Conservation (phyloP, 2,329 filamentous ascomycete genomes). For the Colletotrichum sp. region DNA sequence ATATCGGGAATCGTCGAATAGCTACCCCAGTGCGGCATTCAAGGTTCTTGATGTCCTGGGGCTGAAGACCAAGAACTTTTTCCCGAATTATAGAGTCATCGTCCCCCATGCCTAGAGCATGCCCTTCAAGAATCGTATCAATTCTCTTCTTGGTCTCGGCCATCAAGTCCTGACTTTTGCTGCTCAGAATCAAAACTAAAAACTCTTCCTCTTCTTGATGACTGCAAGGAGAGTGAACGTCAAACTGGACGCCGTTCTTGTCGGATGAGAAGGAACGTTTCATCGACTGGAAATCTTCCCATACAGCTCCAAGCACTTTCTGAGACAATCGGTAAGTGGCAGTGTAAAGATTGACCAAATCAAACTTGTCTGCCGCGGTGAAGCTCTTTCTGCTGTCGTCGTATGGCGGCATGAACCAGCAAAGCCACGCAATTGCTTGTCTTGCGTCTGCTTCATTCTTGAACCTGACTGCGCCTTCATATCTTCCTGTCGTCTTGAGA, state of each 20-base stretch:
- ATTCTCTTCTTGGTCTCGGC: not conserved
- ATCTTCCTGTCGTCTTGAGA: not conserved
- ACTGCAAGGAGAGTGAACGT: not conserved
- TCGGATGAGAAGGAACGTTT: not conserved
- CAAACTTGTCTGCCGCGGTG: not conserved
- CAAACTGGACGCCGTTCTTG: not conserved
- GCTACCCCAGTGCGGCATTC: too few species aligned
- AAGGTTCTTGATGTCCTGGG: not conserved
- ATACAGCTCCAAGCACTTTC: not conserved
- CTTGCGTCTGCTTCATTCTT: not conserved
- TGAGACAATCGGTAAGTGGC: not conserved
- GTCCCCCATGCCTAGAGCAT: not conserved
- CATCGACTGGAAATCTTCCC: not conserved
- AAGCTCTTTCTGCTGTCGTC: not conserved
- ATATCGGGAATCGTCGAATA: too few species aligned
- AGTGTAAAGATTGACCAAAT: not conserved
- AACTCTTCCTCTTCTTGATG: not conserved
- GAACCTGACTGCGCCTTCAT: not conserved
- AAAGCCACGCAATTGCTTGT: not conserved
- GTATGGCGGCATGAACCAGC: not conserved
- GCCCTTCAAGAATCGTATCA: not conserved
- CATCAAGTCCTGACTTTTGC: not conserved
- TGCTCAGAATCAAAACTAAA: fast-evolving
- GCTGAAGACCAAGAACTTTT: not conserved
- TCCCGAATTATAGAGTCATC: not conserved